Evolutionary conservation across 176 grass and related monocot genomes (phyloP).

Genomic region (Eremochloa ophiuroides): DNA sequence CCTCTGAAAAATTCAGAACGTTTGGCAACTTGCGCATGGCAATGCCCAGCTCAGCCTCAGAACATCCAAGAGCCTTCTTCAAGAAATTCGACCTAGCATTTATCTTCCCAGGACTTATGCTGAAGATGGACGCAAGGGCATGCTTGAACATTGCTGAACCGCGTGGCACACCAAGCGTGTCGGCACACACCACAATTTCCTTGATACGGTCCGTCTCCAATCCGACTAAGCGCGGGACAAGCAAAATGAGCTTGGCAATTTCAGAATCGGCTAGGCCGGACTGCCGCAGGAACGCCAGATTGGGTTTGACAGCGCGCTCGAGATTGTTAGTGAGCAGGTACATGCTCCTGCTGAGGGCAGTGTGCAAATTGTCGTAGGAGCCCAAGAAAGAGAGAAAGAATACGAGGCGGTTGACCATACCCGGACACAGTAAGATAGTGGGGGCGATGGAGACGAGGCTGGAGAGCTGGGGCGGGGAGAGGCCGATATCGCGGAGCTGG

Average conservation of each 20-base stretch:
- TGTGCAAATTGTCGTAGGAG: not conserved
- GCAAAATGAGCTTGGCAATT: not conserved
- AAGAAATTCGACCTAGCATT: not conserved
- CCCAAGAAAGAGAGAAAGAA: not conserved
- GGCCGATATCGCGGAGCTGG: not conserved
- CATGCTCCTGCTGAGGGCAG: rapidly evolving
- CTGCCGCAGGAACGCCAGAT: not conserved
- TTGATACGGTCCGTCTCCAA: not conserved
- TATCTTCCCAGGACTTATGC: not conserved
- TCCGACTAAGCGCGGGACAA: not conserved
- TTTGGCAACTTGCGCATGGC: conserved; percentile 20
- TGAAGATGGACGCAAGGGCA: not conserved
- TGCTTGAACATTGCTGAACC: conserved; percentile 5
- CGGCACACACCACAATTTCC: not conserved
- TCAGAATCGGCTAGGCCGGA: not conserved
- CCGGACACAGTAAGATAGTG: rapidly evolving
- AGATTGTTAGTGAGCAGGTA: not conserved
- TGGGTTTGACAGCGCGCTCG: not conserved
- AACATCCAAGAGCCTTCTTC: too few species aligned
- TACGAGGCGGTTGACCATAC: not conserved
- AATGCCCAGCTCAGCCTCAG: conserved; percentile 10
- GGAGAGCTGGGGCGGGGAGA: not conserved
- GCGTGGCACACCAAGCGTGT: too few species aligned
- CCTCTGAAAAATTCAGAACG: not conserved
- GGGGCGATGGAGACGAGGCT: not conserved